Conservation (phyloP, 768 basidiomycete species). For the Trametes coccinea region DNA sequence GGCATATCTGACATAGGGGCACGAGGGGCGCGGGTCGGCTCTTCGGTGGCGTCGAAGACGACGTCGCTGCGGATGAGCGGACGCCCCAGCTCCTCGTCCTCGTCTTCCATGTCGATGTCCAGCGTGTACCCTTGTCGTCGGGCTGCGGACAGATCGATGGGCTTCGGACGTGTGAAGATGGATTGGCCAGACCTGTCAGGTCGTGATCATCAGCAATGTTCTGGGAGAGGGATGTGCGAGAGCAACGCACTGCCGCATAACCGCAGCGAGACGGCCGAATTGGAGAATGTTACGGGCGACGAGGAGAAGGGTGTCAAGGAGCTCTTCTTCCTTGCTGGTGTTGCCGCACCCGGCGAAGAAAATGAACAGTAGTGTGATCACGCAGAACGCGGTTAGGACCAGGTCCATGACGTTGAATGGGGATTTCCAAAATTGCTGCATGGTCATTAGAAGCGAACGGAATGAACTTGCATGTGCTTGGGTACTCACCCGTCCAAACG, state of each 20-base stretch:
- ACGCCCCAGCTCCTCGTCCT: slow-evolving; percentile 56
- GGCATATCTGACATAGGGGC: slow-evolving; percentile 57
- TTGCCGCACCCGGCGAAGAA: slow-evolving; percentile 83
- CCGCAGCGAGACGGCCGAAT: slow-evolving; percentile 87
- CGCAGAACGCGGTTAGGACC: slow-evolving; percentile 86
- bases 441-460: neutral
- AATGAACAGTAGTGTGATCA: slow-evolving; percentile 83
- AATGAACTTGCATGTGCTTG: neutral
- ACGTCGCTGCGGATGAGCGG: slow-evolving; percentile 62
- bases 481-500: slow-evolving; percentile 82
- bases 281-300: slow-evolving; percentile 92
- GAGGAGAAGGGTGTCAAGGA: slow-evolving; percentile 89
- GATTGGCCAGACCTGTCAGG: slow-evolving; percentile 76
- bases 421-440: slow-evolving; percentile 95
- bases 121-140: slow-evolving; percentile 65
- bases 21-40: slow-evolving; percentile 33
- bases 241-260: slow-evolving; percentile 84
- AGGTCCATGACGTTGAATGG: slow-evolving; percentile 90
- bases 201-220: neutral
- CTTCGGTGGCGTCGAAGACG: slow-evolving; percentile 61
- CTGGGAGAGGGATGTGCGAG: neutral
- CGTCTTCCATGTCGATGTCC: slow-evolving; percentile 74
- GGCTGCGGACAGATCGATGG: slow-evolving; percentile 77
- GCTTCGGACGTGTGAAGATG: slow-evolving; percentile 83
- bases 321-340: slow-evolving; percentile 88